Conservation (phyloP, 2,329 filamentous ascomycete species). For the Ambrosiella beaveri region DNA sequence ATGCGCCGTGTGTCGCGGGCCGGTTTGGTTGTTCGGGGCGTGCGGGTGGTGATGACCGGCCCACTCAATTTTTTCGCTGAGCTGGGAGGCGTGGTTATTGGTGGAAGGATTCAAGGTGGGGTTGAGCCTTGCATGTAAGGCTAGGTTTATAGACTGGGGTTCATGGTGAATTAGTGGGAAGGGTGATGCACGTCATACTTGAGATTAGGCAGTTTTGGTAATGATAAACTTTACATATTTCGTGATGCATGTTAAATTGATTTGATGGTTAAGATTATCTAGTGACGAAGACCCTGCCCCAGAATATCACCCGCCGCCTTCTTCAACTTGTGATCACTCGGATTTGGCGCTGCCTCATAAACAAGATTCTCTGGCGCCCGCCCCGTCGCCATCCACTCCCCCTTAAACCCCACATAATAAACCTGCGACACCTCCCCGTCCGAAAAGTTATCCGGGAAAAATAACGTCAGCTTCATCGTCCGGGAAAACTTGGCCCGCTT, state of each 20-base stretch:
- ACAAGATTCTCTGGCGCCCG: conserved; percentile 57
- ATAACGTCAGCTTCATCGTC: conserved; percentile 66
- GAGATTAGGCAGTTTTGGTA: no score
- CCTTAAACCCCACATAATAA: conserved; percentile 79
- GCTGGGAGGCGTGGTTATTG: not conserved
- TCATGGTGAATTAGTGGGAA: not conserved
- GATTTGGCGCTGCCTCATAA: conserved; percentile 89
- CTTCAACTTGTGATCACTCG: conserved; percentile 62
- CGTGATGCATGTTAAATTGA: not conserved
- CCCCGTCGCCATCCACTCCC: conserved; percentile 78
- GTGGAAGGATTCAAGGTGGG: not conserved
- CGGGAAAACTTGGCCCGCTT: conserved; percentile 78
- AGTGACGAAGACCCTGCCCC: conserved; percentile 32
- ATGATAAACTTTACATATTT: not conserved
- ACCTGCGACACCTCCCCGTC: conserved; percentile 63
- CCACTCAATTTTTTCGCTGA: not conserved
- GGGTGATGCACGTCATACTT: no score
- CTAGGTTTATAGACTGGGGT: not conserved
- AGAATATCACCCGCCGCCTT: conserved; percentile 37
- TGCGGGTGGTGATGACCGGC: not conserved
- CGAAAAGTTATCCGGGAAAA: conserved; percentile 83
- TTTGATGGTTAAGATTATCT: not conserved
- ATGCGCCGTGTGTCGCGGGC: not conserved
- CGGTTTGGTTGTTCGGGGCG: not conserved
- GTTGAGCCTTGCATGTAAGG: not conserved